phyloP scores from a whole-genome alignment of 345 rosid species.

The Hevea brasiliensis region DNA sequence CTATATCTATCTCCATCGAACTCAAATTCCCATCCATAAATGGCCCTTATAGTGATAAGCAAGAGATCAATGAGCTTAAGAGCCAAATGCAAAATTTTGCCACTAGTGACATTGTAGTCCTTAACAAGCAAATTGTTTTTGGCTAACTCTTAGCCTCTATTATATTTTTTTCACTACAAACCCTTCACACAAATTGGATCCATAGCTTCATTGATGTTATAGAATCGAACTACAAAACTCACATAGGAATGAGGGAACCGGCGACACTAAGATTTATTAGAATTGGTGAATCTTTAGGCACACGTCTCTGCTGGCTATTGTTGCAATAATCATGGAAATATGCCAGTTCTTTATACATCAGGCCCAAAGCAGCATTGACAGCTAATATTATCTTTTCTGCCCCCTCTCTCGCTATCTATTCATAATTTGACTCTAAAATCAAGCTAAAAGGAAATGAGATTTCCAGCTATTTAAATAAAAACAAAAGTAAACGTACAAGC shows the following conservation, averaged over 20 bases:
- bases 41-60: conserved; percentile 61
- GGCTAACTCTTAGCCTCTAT: conserved; percentile 77
- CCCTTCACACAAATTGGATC: conserved; percentile 89
- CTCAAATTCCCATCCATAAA: conserved; percentile 65
- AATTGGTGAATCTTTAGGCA: conserved; percentile 39
- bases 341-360: conserved; percentile 43
- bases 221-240: conserved; percentile 70
- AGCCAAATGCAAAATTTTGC: conserved; percentile 78
- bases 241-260: conserved; percentile 69
- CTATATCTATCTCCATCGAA: conserved; percentile 65
- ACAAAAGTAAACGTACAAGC: not conserved
- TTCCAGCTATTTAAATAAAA: not conserved
- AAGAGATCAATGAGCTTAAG: conserved; percentile 73
- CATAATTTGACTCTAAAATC: conserved; percentile 3
- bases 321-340: conserved; percentile 36
- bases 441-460: not conserved
- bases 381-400: conserved; percentile 53
- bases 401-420: not conserved
- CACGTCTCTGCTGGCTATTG: conserved; percentile 25
- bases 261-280: conserved; percentile 52
- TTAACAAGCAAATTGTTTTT: conserved; percentile 61
- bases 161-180: conserved; percentile 77
- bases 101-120: conserved; percentile 72
- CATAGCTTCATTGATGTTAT: conserved; percentile 77
- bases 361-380: conserved; percentile 64